Base-by-base conservation (phyloP, 192 early-diverging fungal genomes). In the Coemansia sp. region DNA sequence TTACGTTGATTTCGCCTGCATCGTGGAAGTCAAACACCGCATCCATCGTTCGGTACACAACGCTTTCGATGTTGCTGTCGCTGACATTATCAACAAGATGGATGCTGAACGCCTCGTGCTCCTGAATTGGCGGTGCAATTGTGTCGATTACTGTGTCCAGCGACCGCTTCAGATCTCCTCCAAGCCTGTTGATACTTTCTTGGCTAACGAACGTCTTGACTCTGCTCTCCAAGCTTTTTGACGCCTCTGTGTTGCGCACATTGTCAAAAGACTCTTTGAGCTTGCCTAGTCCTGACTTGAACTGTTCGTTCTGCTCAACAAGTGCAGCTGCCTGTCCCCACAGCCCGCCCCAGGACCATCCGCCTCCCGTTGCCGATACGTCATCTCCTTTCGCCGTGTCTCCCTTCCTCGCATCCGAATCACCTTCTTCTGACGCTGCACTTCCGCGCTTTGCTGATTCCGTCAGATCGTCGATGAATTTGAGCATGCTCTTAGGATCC, bases 271-370 rank as follows among this genome's bases (percentile, higher is more conserved):
- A 84, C 59, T 70, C 63, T 54, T 79, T 80, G 43, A 80, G 74
- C 68, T 59, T 67, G 17, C 74, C 74, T 50, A 80, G 67, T 17
- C 71, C 74, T 10, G 78, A 72, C 59, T 80, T 71, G 66, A 76
- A 66, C 69, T 80, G 74, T 53, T 64, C 53, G 61, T 77, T 77
- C 48, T 81, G 71, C 75, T 85, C 76, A 5, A 85, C 78, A 9
- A 77, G 66, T 5, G 79, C 70, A 14, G 78, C 45, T 1, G 83
- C 76, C 65, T 77, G 74, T 14, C 75, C 74, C 78, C 77, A 81
- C n/a, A 85, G 68, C 1, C 83, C 75, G 53, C 74, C 72, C 83
- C 83, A 84, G 17, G 77, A 80, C 83, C 83, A 85, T 38, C 70
- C 63, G 39, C 71, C 65, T 25, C 25, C 12, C 25, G 22, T 22